These are phyloP conservation scores for Friedmanniomyces endolithicus DNA, from an alignment of 495 filamentous ascomycete genomes.

Conservation along the genomic window DNA sequence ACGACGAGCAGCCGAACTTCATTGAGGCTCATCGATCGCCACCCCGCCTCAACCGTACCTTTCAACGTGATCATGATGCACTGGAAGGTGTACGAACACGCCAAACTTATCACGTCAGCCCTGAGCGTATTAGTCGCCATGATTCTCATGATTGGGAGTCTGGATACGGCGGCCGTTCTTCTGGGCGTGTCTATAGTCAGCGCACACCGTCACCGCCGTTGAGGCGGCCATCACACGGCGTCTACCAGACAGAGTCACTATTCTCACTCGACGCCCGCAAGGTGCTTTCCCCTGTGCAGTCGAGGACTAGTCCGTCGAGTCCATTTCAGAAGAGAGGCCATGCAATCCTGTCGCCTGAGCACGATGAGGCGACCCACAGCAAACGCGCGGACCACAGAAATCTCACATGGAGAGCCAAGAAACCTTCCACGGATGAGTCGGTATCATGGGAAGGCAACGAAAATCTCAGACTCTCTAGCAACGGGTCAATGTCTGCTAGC, in stretches of 20 bases:
- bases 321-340: not conserved
- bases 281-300: not conserved
- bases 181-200: not conserved
- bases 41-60: not conserved
- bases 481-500: not conserved
- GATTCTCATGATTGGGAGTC: not conserved
- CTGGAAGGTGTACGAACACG: not conserved
- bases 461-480: not conserved
- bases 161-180: too few species aligned
- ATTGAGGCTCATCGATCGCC: not conserved
- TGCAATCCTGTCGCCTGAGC: not conserved
- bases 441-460: not conserved
- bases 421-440: not conserved
- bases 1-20: not conserved
- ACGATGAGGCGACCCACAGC: not conserved
- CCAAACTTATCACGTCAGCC: not conserved
- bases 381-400: not conserved
- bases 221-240: not conserved
- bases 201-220: not conserved
- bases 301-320: not conserved
- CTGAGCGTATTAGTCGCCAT: not conserved
- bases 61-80: not conserved
- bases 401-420: not conserved
- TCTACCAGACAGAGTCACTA: not conserved
- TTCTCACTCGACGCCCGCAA: not conserved